A percentile compares a stretch with the other conserved stretches of the same genome.
phyloP scores from a whole-genome alignment of 768 basidiomycete genomes.

The Kondoa subrosea region DNA sequence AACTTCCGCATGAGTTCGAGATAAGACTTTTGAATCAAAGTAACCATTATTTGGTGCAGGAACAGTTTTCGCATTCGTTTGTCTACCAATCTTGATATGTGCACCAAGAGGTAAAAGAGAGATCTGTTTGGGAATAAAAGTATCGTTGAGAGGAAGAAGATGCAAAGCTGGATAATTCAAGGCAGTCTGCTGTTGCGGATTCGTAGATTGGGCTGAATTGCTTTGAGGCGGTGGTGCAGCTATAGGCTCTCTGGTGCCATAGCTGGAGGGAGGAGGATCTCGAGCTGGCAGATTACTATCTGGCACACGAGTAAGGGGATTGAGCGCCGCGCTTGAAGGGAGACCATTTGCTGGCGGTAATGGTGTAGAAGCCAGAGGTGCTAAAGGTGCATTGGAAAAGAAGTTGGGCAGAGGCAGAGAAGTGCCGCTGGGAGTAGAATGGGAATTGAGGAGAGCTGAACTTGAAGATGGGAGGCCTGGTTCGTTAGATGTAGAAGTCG shows the following conservation, averaged over 20 bases:
- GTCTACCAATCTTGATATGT: slow-evolving; percentile 58
- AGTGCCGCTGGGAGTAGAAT: neutral
- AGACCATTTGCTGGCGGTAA: neutral
- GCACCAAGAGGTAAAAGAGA: slow-evolving; percentile 44
- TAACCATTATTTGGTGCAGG: slow-evolving; percentile 83
- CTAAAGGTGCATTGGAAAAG: neutral
- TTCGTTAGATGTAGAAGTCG: neutral
- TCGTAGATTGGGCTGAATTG: neutral
- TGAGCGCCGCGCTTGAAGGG: neutral
- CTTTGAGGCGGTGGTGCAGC: neutral
- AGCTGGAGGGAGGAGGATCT: neutral
- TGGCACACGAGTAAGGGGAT: neutral
- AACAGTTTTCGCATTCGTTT: slow-evolving; percentile 87
- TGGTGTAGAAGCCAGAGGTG: neutral
- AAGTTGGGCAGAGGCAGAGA: neutral
- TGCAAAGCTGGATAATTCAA: slow-evolving; percentile 36
- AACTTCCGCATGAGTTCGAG: slow-evolving; percentile 91
- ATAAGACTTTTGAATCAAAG: slow-evolving; percentile 89
- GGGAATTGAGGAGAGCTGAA: too few species aligned
- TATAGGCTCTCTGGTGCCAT: neutral
- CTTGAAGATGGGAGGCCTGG: neutral
- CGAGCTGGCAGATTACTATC: neutral
- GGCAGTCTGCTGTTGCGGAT: slow-evolving; percentile 3
- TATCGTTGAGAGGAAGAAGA: slow-evolving; percentile 82
- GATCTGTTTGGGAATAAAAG: slow-evolving; percentile 87